Evolutionary conservation across 345 rosid genomes (phyloP), one percentile per base, ranked within the genome.

Genomic region (Mercurialis annua): DNA sequence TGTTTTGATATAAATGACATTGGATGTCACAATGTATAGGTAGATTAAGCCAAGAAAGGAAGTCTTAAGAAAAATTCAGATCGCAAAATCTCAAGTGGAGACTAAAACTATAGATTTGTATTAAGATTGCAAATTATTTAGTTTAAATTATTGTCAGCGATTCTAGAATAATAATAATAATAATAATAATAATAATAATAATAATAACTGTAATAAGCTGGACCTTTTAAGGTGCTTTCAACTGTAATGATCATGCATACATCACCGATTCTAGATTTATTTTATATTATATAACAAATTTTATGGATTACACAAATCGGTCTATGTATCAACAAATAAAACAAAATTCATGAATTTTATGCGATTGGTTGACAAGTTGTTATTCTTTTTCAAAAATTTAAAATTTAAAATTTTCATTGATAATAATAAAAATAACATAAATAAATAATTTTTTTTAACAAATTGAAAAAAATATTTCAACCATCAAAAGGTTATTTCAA

Each of bases 41-140:
- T 14, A 40, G 44, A 40, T 7, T 40, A 14, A 40, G 44, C 10
- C 44, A 40, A 40, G 1, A 36, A 59, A 59, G 62, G 21, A 59
- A 59, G 62, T 59, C 27, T n/a, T 59, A 38, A 36, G 47, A 42
- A 61, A 9, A 61, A 43, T 29, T 6, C 50, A 61, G 31, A 61
- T 23, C 30, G 8, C 36, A 61, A 6, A 42, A 61, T 61, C 36
- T 61, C 29, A 18, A 6, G 36, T 43, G 49, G 65, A 51, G 65
- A 43, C 52, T 60, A 5, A 11, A 17, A 26, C 11, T 36, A 57
- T 33, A 58, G 14, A 40, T 60, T 24, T 24, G 9, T 43, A 21
- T 40, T 1, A 40, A 60, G n/a, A 17, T 60, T 61, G 33, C 24
- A n/a, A 43, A 42, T 23, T 23, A 40, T 23, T 42, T 34, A 10